Percentiles rank a stretch among this genome's conserved stretches.
Evolutionary conservation across 2,329 filamentous ascomycete genomes (phyloP).

Genomic region (Eutypa lata): DNA sequence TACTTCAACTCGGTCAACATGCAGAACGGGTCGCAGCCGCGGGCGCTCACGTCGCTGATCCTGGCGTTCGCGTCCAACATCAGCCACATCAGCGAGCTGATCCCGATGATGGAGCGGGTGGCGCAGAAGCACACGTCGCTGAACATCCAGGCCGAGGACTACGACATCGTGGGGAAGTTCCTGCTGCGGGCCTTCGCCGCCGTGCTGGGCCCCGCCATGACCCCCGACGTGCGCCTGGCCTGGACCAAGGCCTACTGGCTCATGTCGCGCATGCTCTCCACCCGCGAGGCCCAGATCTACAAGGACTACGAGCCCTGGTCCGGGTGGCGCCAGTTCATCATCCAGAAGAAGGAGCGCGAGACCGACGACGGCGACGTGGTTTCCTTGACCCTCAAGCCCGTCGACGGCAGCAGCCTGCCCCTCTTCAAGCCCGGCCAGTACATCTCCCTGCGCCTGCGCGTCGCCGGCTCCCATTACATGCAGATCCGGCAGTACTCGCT

Average conservation of each 20-base stretch:
- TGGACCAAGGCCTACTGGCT: constrained; percentile 73
- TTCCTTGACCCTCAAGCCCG: constrained; percentile 66
- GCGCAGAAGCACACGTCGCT: constrained; percentile 74
- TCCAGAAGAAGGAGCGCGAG: constrained; percentile 63
- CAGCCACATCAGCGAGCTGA: constrained; percentile 55
- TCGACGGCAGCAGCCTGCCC: constrained; percentile 59
- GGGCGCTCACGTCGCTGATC: constrained; percentile 61
- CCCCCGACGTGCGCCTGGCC: constrained; percentile 59
- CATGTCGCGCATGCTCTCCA: constrained; percentile 70
- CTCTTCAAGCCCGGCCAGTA: constrained; percentile 69
- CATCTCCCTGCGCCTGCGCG: constrained; percentile 58
- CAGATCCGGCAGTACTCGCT: constrained; percentile 73
- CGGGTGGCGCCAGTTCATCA: constrained; percentile 64
- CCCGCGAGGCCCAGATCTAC: constrained; percentile 62
- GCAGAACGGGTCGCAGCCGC: constrained; percentile 57
- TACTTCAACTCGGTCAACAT: constrained; percentile 70
- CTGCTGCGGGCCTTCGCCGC: constrained; percentile 65
- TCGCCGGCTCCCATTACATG: constrained; percentile 53
- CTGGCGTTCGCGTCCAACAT: constrained; percentile 71
- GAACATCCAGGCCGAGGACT: constrained; percentile 65
- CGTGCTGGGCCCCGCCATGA: constrained; percentile 65
- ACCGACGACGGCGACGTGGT: constrained; percentile 58
- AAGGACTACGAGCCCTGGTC: constrained; percentile 59
- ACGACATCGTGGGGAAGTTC: constrained; percentile 67
- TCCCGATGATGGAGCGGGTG: constrained; percentile 51